Evolutionary conservation across 1,284 basidiomycete genomes (phyloP).

Genomic region (Neolentinus lepideus): DNA sequence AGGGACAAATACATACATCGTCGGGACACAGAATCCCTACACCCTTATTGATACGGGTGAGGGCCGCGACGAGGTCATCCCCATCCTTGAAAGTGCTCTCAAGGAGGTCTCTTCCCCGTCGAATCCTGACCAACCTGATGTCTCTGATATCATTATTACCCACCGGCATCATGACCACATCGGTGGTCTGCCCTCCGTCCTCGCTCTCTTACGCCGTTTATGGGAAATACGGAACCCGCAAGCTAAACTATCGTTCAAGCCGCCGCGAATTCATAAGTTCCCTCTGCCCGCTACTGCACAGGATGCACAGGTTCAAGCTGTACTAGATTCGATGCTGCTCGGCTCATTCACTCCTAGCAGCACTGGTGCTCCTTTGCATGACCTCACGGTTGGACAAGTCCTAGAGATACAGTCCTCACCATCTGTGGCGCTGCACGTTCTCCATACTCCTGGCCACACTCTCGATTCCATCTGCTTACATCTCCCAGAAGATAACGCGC

Average conservation of each 20-base stretch:
- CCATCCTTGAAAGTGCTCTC: conserved; percentile 58
- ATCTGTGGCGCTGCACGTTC: conserved; percentile 39
- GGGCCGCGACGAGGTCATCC: conserved; percentile 63
- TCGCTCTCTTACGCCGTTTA: conserved; percentile 54
- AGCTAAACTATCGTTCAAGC: conserved; percentile 33
- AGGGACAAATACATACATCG: conserved; percentile 91
- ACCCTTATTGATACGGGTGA: conserved; percentile 89
- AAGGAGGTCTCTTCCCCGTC: conserved; percentile 23
- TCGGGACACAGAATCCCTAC: conserved; percentile 64
- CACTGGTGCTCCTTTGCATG: conserved; percentile 40
- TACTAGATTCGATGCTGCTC: conserved; percentile 35
- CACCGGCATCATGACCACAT: conserved; percentile 91
- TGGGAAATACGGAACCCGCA: conserved; percentile 41
- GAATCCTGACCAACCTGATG: conserved; percentile 33
- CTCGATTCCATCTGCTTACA: conserved; percentile 77
- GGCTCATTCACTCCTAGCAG: conserved; percentile 37
- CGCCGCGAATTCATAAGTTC: conserved; percentile 70
- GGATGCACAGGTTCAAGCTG: conserved; percentile 26
- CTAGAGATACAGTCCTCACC: conserved; percentile 26
- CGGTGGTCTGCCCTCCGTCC: conserved; percentile 68
- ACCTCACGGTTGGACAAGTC: conserved; percentile 46
- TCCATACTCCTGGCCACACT: conserved; percentile 92
- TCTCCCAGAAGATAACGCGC: conserved; percentile 51
- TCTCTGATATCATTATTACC: conserved; percentile 86
- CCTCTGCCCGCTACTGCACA: conserved; percentile 27